A percentile compares a stretch with the other conserved stretches of the same genome.
Evolutionary conservation across 164 flowering plant genomes (phyloP).

Genomic region (Vitis riparia): DNA sequence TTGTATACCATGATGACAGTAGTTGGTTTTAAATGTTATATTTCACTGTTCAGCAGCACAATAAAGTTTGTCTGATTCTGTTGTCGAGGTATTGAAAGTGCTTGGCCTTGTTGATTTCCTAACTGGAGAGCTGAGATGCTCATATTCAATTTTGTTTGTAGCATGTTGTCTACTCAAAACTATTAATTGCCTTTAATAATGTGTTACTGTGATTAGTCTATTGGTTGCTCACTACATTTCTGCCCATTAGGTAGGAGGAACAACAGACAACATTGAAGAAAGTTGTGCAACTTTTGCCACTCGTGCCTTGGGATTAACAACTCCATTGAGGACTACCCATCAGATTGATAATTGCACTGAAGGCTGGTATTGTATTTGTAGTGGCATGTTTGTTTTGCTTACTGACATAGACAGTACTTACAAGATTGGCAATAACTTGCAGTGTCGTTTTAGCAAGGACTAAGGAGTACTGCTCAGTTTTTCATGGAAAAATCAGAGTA

Average conservation of each 20-base stretch:
- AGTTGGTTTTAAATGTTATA: too few species aligned
- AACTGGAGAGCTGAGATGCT: too few species aligned
- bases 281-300: conserved; percentile 87
- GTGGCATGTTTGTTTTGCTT: neutral
- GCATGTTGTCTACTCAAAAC: too few species aligned
- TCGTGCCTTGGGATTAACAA: conserved; percentile 77
- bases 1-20: too few species aligned
- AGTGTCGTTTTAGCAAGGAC: conserved; percentile 91
- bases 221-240: neutral
- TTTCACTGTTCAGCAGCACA: too few species aligned
- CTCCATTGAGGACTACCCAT: conserved; percentile 80
- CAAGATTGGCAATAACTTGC: conserved; percentile 28
- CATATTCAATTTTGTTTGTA: too few species aligned
- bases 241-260: conserved; percentile 80
- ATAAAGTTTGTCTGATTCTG: too few species aligned
- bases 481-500: conserved; percentile 88
- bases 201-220: too few species aligned
- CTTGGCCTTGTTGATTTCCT: too few species aligned
- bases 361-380: conserved; percentile 67
- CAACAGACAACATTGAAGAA: conserved; percentile 91
- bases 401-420: neutral
- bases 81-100: too few species aligned
- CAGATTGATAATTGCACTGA: conserved; percentile 98
- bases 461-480: conserved; percentile 83
- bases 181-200: too few species aligned